Base-by-base conservation (phyloP, 345 rosid species). In the Lepidium africanum region DNA sequence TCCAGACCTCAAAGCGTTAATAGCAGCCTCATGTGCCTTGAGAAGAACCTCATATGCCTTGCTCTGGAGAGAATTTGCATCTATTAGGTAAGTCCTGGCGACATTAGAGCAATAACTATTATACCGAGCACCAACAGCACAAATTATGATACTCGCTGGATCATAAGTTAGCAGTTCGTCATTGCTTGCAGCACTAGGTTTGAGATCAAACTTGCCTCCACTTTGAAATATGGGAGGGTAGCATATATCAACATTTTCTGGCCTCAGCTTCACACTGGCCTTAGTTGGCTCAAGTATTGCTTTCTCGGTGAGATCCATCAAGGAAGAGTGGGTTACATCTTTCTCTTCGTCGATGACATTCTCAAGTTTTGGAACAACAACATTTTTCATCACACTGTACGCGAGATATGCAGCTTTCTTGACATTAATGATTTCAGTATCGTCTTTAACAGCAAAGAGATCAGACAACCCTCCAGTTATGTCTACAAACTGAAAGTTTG, bases 211-310 rank as follows among this genome's bases (percentile, higher is more conserved):
- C 49, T 80, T 70, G 15, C 90, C 97, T 61, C 99, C 99, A 69
- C 97, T 93, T 74, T 91, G 99, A 71, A 93, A 91, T 55, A 93
- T 86, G 1, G 97, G 97, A 57, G 97, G 99, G 65, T 93, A 93
- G 71, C 99, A 93, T 41, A 90, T 91, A 69, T 93, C 99, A 45
- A 93, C 92, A 67, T 91, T 93, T 70, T 86, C 96, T 38, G 94
- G 82, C 85, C 76, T 91, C 73, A 90, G 82, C 85, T 91, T 93
- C 70, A 87, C 92, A 71, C 83, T 80, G 63, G 89, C 89, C 72
- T 78, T 86, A 35, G 94, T 67, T 35, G 99, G 97, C 71, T 90
- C 92, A 61, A 88, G 43, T 70, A 93, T 87, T 3, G 96, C 81
- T 81, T 90, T 90, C 84, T 93, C 92, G 1, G 97, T 80, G 55